A percentile compares a stretch with the other conserved stretches of the same genome.
Conservation (phyloP, 1,284 basidiomycete species). For the Trichosporon sp. region DNA sequence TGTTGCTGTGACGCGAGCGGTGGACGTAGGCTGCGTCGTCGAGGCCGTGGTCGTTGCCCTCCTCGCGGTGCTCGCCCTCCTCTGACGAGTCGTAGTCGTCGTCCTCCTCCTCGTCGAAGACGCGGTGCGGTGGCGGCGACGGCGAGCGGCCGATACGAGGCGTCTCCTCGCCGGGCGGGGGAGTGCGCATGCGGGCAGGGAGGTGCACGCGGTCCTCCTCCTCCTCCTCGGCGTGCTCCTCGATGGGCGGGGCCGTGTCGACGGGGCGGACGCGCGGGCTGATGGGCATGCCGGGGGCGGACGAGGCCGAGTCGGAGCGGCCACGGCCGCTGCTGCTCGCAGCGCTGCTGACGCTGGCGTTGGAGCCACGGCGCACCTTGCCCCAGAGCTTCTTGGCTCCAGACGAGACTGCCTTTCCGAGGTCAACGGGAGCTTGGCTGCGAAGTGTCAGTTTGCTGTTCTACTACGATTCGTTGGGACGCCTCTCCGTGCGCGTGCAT, state of each 20-base stretch:
- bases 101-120: constrained; percentile 5
- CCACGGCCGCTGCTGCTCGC: not conserved
- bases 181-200: not conserved
- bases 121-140: constrained; percentile 4
- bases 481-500: not conserved
- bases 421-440: constrained; percentile 25
- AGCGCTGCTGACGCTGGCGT: constrained; percentile 2
- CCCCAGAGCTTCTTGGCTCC: constrained; percentile 41
- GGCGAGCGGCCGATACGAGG: constrained; percentile 15
- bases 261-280: not conserved
- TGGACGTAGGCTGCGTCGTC: constrained; percentile 5
- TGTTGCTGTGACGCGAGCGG: not conserved
- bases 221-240: constrained; percentile 17
- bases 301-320: constrained; percentile 6
- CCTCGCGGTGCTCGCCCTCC: constrained; percentile 2
- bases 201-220: not conserved
- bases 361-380: constrained; percentile 31
- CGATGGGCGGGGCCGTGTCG: not conserved
- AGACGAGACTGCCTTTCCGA: constrained; percentile 35
- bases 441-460: not conserved
- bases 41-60: not conserved
- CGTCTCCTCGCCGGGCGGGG: constrained; percentile 12
- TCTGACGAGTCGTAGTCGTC: constrained; percentile 3
- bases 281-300: not conserved
- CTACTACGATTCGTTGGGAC: not conserved